These are phyloP conservation scores for Emmonsia crescens DNA, from an alignment of 2,329 filamentous ascomycete genomes.

Conservation along the genomic window DNA sequence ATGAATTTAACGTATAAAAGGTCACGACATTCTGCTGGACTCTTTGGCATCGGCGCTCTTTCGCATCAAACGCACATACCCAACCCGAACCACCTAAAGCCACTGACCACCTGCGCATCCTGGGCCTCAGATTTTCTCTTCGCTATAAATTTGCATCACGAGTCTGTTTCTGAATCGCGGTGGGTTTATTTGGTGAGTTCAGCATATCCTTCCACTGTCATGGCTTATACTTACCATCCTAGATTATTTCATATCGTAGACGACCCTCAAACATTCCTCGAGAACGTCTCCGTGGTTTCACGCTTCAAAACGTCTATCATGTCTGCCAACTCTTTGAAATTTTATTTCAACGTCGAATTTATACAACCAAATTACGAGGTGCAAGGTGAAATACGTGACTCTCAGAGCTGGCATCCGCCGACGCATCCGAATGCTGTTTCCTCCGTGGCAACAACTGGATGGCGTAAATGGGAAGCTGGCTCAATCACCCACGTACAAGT, in stretches of 20 bases:
- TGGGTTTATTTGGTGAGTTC: not conserved
- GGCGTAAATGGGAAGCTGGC: slow-evolving; percentile 7
- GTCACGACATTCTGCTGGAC: not conserved
- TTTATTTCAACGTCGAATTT: slow-evolving; percentile 13
- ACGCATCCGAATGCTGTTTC: slow-evolving; percentile 4
- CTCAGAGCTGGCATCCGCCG: slow-evolving; percentile 8
- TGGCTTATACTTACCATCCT: not conserved
- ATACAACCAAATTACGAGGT: slow-evolving; percentile 7
- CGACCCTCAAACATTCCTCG: not conserved
- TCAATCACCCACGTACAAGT: not conserved
- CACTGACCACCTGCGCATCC: not conserved
- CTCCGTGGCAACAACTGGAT: slow-evolving; percentile 6
- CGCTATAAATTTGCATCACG: not conserved
- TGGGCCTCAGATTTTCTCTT: not conserved
- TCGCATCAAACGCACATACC: not conserved
- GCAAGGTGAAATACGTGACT: slow-evolving; percentile 3
- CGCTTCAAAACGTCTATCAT: not conserved
- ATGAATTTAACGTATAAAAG: not conserved
- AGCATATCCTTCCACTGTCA: not conserved
- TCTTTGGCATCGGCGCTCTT: not conserved
- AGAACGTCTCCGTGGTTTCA: not conserved
- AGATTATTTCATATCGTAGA: not conserved
- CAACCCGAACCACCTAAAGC: not conserved
- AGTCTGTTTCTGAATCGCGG: not conserved
- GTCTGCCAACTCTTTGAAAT: slow-evolving; percentile 6